Conservation (phyloP, 148 eudicot genomes). For the Nepenthes mirabilis region DNA sequence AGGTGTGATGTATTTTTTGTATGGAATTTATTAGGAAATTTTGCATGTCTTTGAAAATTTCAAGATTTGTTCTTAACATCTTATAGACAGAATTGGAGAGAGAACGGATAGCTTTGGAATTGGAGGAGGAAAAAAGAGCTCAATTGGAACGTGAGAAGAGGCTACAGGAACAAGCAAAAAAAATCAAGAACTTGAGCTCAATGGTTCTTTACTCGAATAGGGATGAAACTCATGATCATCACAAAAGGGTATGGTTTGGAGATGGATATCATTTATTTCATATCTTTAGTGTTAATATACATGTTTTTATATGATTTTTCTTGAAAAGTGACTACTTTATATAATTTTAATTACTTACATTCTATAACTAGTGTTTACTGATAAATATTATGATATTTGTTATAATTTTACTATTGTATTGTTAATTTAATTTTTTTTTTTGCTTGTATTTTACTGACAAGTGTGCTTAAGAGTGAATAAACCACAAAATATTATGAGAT, state of each 20-base stretch:
- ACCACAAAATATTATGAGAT: no score
- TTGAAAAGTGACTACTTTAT: no score
- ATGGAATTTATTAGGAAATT: constrained; percentile 1
- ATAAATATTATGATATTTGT: no score
- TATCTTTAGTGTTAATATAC: no score
- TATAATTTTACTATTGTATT: no score
- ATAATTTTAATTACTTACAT: no score
- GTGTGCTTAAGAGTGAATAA: no score
- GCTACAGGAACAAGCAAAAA: constrained; percentile 78
- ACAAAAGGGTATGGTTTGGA: constrained; percentile 43
- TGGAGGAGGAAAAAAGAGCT: constrained; percentile 95
- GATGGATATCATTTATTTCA: background rate
- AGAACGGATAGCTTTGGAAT: constrained; percentile 91
- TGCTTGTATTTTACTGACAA: no score
- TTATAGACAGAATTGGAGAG: constrained; percentile 82
- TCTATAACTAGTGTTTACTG: no score
- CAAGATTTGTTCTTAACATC: background rate
- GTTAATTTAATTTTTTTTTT: no score
- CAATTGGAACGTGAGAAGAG: constrained; percentile 77
- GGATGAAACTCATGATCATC: constrained; percentile 41
- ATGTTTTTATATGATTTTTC: no score
- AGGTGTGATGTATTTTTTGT: constrained; percentile 32
- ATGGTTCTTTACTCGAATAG: constrained; percentile 79
- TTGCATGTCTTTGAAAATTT: constrained; percentile 4
- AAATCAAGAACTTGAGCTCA: constrained; percentile 85